Evolutionary conservation across 306 rosid genomes (phyloP), one percentile per base, ranked within the genome.

Genomic region (Boehmeria nivea): DNA sequence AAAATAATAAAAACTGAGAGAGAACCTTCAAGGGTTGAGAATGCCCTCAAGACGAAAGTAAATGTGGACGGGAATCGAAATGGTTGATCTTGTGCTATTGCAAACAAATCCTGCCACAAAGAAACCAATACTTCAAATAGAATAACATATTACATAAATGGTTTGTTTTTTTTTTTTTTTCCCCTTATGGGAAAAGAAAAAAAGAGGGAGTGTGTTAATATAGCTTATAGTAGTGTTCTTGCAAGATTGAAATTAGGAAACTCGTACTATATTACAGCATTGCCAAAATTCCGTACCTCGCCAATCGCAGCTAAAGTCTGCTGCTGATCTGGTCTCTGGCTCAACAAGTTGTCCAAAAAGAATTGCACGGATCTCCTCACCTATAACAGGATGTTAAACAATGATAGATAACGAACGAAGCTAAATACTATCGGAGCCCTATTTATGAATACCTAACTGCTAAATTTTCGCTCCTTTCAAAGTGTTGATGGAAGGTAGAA

Each of bases 11-110:
- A 52, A 54, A n/a, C n/a, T 63, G 68, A 51, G 38, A 65, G 69
- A 26, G 60, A 45, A 89, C 95, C 95, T 89, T 89, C 94, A 6
- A 85, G 82, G n/a, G 94, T 85, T 57, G 95, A 89, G 78, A 89
- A 89, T 60, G 97, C 94, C 63, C 87, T 78, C 25, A 85, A 34
- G 47, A 89, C 95, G 74, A 89, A 89, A 38, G 95, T 83, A 76
- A 89, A 81, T 43, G 95, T 83, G 39, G 97, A 83, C 18, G 97
- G 97, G 69, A 89, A 89, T 20, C 94, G 89, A 51, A 89, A 85
- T 16, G 95, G 97, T 43, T 85, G 93, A 72, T 89, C 94, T 81
- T 77, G 89, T 25, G 95, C 89, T 47, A 89, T 83, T 37, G 95
- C 87, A 60, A 85, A 89, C 65, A 89, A 79, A 75, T 89, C 95